These are phyloP conservation scores for Artemisia annua DNA, from an alignment of 129 eudicot species.

Conservation along the genomic window DNA sequence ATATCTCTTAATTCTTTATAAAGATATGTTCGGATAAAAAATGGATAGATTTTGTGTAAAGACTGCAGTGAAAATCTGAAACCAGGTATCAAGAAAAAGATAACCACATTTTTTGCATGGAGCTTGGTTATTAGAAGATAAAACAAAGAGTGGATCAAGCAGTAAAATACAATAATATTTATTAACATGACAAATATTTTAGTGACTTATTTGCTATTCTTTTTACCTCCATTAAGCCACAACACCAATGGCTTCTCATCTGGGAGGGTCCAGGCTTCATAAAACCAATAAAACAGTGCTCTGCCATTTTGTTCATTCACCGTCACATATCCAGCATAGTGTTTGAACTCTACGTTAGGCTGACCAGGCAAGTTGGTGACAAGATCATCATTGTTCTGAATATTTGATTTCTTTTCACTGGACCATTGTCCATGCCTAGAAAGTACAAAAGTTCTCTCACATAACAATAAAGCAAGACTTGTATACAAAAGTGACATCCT, in stretches of 20 bases:
- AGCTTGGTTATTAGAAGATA: not conserved
- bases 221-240: slow-evolving; percentile 91
- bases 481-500: slow-evolving; percentile 26
- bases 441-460: slow-evolving; percentile 37
- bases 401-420: slow-evolving; percentile 38
- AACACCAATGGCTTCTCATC: slow-evolving; percentile 79
- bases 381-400: slow-evolving; percentile 47
- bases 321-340: slow-evolving; percentile 82
- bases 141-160: not conserved
- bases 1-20: slow-evolving; percentile 26
- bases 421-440: slow-evolving; percentile 53
- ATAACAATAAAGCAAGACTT: slow-evolving; percentile 29
- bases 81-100: slow-evolving; percentile 16
- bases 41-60: slow-evolving; percentile 26
- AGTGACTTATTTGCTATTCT: slow-evolving; percentile 1
- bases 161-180: not conserved
- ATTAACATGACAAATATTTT: not conserved
- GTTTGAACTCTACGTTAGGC: slow-evolving; percentile 59
- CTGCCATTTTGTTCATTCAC: slow-evolving; percentile 71
- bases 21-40: slow-evolving; percentile 19
- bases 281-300: slow-evolving; percentile 87
- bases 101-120: slow-evolving; percentile 13
- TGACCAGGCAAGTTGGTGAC: slow-evolving; percentile 70
- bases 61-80: slow-evolving; percentile 34
- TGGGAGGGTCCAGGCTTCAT: slow-evolving; percentile 67